Evolutionary conservation across 2,329 filamentous ascomycete genomes (phyloP).

Genomic region (Acrodontium crateriforme): DNA sequence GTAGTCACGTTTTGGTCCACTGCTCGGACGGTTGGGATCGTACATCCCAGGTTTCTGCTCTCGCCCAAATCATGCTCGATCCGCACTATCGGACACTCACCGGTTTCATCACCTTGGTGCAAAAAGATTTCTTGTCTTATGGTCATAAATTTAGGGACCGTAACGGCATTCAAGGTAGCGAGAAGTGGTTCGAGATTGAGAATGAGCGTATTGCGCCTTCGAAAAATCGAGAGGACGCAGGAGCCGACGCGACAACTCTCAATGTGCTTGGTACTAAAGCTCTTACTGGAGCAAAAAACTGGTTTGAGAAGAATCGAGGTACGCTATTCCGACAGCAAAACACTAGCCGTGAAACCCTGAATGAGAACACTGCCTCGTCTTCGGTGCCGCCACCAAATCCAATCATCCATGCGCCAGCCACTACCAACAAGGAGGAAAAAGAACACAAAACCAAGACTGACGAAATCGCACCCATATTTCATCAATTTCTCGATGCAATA

Average conservation of each 20-base stretch:
- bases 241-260: constrained; percentile 24
- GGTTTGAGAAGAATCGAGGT: constrained; percentile 60
- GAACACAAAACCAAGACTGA: constrained; percentile 62
- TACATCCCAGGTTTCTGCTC: constrained; percentile 81
- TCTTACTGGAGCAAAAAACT: constrained; percentile 62
- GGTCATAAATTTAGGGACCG: constrained; percentile 94
- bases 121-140: constrained; percentile 97
- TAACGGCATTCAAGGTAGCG: constrained; percentile 74
- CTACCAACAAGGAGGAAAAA: constrained; percentile 37
- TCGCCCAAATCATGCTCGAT: constrained; percentile 87
- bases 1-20: constrained; percentile 91
- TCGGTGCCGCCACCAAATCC: constrained; percentile 28
- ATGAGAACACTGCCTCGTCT: constrained; percentile 42
- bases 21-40: constrained; percentile 98
- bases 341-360: constrained; percentile 49
- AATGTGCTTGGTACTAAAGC: constrained; percentile 50
- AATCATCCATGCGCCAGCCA: constrained; percentile 34
- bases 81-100: constrained; percentile 90
- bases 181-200: constrained; percentile 87
- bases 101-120: constrained; percentile 84
- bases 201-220: constrained; percentile 55
- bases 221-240: constrained; percentile 26
- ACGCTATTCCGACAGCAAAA: constrained; percentile 29
- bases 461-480: constrained; percentile 90
- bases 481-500: constrained; percentile 90